Base-by-base conservation (phyloP, 495 filamentous ascomycete species). In the Thermochaetoides thermophila region DNA sequence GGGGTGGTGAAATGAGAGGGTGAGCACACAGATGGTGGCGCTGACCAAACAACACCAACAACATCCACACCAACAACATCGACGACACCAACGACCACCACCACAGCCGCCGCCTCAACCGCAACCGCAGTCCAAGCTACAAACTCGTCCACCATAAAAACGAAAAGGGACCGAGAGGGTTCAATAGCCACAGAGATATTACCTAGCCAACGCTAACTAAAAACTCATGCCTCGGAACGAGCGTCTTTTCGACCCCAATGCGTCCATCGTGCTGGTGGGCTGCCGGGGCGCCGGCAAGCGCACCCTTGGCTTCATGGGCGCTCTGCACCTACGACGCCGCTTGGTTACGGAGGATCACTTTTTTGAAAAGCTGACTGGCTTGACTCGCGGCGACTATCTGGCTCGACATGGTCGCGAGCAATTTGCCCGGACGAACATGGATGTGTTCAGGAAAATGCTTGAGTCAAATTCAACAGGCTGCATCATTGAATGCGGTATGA, bases 201-300 rank as follows among this genome's bases (percentile, higher is more conserved):
- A n/a, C n/a, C n/a, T n/a, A n/a, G n/a, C n/a, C n/a, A n/a, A n/a
- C n/a, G n/a, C n/a, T n/a, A n/a, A n/a, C n/a, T n/a, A n/a, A n/a
- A n/a, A n/a, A 31, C 20, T 40, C 17, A 49, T 61, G 36, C 33
- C 45, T 10, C 35, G 45, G 20, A 65, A 61, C 32, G 44, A 55
- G 17, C 56, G 61, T 34, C 35, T 54, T 13, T 84, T 84, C 46
- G 57, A 66, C 18, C 50, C 61, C 0, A 63, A 75, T 41, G 73
- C 76, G 2, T 82, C 80, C 1, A 70, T 87, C 32, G 76, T 84
- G 1, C 61, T 87, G 13, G 68, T 84, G 16, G 81, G 81, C 14
- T 71, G 78, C 34, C 74, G 76, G 12, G 79, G 81, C 3, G 75
- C 77, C 4, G 80, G 80, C 10, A 85, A 85, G 49, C 74, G 78